These are phyloP conservation scores for Russula lepida DNA, from an alignment of 768 basidiomycete genomes.

Conservation along the genomic window DNA sequence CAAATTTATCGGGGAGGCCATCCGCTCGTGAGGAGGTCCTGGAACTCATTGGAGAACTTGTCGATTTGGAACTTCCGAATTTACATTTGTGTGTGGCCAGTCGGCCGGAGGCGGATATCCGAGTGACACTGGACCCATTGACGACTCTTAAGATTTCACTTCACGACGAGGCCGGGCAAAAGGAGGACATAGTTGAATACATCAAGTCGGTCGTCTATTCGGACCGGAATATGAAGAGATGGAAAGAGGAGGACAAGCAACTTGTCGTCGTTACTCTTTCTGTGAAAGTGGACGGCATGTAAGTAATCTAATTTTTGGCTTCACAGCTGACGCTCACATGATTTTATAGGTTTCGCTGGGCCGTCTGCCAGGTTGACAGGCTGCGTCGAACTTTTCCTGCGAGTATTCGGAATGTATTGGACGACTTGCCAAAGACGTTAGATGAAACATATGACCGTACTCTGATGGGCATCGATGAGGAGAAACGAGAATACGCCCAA, in stretches of 20 bases:
- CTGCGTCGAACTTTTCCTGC: neutral
- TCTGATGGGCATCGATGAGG: neutral
- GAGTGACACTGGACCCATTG: neutral
- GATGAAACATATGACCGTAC: neutral
- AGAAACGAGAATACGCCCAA: neutral
- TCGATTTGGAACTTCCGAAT: neutral
- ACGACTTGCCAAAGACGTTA: neutral
- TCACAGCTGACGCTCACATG: neutral
- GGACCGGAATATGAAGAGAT: neutral
- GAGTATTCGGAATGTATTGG: neutral
- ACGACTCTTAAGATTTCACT: neutral
- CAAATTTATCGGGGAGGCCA: neutral
- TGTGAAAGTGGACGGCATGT: neutral
- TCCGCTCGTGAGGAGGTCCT: neutral
- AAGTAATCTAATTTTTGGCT: neutral
- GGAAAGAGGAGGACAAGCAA: neutral
- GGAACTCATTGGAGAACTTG: neutral
- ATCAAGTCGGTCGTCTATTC: neutral
- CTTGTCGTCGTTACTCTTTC: neutral
- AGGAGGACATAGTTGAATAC: neutral
- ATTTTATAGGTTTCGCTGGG: neutral
- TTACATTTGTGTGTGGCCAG: neutral
- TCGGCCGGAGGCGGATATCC: neutral
- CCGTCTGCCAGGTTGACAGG: neutral
- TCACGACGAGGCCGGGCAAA: neutral